Conservation (phyloP, 495 filamentous ascomycete genomes). For the Penicillium ucsense region DNA sequence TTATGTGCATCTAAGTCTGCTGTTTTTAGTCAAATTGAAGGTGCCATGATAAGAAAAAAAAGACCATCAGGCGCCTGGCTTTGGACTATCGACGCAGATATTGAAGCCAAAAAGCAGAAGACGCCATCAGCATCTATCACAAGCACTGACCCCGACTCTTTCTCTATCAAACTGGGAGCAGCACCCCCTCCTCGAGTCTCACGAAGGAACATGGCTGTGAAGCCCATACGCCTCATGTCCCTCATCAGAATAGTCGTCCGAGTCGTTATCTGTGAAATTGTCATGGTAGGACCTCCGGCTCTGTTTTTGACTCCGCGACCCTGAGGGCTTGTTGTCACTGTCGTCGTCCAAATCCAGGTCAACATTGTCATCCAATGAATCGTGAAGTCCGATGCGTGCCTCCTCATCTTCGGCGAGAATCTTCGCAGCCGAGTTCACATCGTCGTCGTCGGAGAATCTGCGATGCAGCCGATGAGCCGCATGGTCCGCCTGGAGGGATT, state of each 20-base stretch:
- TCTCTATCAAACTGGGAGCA: too few species aligned
- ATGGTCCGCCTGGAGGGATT: constrained; percentile 31
- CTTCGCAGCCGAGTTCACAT: constrained; percentile 32
- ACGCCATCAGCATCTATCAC: too few species aligned
- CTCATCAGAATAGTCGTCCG: constrained; percentile 32
- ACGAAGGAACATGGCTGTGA: constrained; percentile 29
- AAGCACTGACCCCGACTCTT: too few species aligned
- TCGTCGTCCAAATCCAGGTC: constrained; percentile 34
- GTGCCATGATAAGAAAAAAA: too few species aligned
- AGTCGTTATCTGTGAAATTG: constrained; percentile 48
- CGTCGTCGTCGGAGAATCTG: constrained; percentile 37
- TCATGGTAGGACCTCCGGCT: constrained; percentile 32
- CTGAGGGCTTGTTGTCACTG: constrained; percentile 19
- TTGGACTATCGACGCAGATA: too few species aligned
- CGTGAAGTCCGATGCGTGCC: constrained; percentile 37
- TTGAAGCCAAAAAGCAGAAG: too few species aligned
- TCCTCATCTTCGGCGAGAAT: constrained; percentile 41
- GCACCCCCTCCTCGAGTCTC: neutral
- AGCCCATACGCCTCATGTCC: constrained; percentile 40
- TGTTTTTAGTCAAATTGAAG: too few species aligned
- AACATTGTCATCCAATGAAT: constrained; percentile 33
- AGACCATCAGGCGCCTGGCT: too few species aligned
- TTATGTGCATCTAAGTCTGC: too few species aligned
- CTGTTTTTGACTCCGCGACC: constrained; percentile 15
- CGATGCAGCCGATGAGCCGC: constrained; percentile 28